phyloP scores from a whole-genome alignment of 2,329 filamentous ascomycete species.

The Phyllosticta ampelicida region DNA sequence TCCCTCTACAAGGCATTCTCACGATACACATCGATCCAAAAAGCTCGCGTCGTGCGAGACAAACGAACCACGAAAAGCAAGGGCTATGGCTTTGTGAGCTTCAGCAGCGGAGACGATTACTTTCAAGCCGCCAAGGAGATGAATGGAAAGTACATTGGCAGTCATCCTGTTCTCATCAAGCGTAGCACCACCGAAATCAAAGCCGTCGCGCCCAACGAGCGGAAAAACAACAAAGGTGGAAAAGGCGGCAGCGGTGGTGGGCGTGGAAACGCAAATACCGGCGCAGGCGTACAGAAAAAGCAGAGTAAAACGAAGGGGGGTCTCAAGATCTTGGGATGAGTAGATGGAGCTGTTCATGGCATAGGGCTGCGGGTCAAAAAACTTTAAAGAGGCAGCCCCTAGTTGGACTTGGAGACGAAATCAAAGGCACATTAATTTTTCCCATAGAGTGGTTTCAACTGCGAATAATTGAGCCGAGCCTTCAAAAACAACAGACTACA shows the following conservation, averaged over 20 bases:
- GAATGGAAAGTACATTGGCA: constrained; percentile 98
- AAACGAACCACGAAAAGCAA: constrained; percentile 95
- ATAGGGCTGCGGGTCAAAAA: not conserved
- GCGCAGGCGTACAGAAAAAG: constrained; percentile 29
- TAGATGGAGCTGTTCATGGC: not conserved
- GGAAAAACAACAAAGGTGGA: constrained; percentile 40
- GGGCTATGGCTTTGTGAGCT: constrained; percentile 93
- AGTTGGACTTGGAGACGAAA: too few relatives aligned
- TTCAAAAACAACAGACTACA: too few relatives aligned
- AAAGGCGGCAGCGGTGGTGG: constrained; percentile 21
- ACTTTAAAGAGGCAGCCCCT: too few relatives aligned
- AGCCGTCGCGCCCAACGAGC: constrained; percentile 48
- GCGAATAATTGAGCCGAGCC: too few relatives aligned
- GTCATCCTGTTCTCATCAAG: constrained; percentile 79
- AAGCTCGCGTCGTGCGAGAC: constrained; percentile 86
- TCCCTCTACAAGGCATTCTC: constrained; percentile 89
- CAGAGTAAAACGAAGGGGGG: constrained; percentile 30
- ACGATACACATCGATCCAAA: constrained; percentile 77
- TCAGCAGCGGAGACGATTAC: constrained; percentile 89
- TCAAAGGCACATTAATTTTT: too few relatives aligned
- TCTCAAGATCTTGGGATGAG: constrained; percentile 26
- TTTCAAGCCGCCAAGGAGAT: constrained; percentile 96
- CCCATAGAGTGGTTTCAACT: too few relatives aligned
- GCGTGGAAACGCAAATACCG: constrained; percentile 24
- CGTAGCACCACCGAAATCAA: constrained; percentile 90